Evolutionary conservation across 805 yeast genomes (phyloP).

Genomic region (Suhomyces sp.): DNA sequence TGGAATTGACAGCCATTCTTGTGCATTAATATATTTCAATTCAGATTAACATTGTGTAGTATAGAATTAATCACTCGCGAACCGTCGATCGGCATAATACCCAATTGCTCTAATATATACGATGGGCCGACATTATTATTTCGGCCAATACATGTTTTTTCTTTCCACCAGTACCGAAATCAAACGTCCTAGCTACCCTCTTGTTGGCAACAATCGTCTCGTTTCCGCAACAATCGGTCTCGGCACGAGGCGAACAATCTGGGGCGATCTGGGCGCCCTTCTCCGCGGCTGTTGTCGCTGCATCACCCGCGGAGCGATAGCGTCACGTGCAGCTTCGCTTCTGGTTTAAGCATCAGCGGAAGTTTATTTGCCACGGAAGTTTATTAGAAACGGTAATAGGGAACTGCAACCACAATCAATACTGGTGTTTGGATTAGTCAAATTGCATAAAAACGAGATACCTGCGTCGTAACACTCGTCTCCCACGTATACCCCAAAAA

Average conservation of each 20-base stretch:
- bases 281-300: neutral
- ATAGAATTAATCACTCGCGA: neutral
- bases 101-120: neutral
- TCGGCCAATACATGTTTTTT: neutral
- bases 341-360: neutral
- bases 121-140: no score
- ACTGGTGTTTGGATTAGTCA: neutral
- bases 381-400: neutral
- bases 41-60: neutral
- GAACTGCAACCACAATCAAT: neutral
- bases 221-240: neutral
- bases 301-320: neutral
- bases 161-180: no score
- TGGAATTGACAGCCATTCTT: neutral
- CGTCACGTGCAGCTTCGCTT: neutral
- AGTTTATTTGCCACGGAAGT: neutral
- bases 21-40: neutral
- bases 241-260: neutral
- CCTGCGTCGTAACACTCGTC: neutral
- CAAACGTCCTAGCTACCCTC: no score
- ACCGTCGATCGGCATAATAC: neutral
- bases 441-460: neutral
- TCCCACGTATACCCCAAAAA: neutral
- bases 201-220: neutral
- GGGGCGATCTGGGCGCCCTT: neutral